phyloP scores from a whole-genome alignment of 768 basidiomycete species.

The Leccinum truebloodii region DNA sequence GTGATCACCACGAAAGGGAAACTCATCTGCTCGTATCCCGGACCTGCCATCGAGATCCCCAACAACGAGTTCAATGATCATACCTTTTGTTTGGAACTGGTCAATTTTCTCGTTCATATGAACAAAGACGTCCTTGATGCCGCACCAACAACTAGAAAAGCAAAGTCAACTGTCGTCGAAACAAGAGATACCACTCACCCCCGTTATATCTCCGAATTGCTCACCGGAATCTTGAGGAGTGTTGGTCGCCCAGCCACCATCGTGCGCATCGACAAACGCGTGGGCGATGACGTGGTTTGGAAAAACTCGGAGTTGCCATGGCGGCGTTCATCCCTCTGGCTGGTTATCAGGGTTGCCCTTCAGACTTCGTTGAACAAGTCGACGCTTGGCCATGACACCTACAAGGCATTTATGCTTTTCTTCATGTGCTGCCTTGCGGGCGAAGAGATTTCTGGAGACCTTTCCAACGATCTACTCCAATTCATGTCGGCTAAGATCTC shows the following conservation, averaged over 20 bases:
- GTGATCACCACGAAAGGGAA: not conserved
- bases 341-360: constrained; percentile 45
- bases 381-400: constrained; percentile 14
- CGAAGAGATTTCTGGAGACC: not conserved
- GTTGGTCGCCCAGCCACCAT: constrained; percentile 22
- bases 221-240: constrained; percentile 45
- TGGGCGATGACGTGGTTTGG: constrained; percentile 33
- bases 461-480: constrained; percentile 3
- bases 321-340: constrained; percentile 51
- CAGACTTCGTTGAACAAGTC: constrained; percentile 35
- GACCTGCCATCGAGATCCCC: not conserved
- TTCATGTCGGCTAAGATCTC: not conserved
- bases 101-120: constrained; percentile 36
- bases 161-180: not conserved
- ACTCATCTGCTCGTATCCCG: not conserved
- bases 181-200: not conserved
- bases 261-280: constrained; percentile 39
- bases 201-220: constrained; percentile 29
- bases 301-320: constrained; percentile 38
- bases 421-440: constrained; percentile 19
- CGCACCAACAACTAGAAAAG: constrained; percentile 18
- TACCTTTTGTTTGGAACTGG: constrained; percentile 35
- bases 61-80: not conserved
- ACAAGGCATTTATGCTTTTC: constrained; percentile 35
- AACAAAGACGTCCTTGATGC: constrained; percentile 35